These are phyloP conservation scores for Anaeramoeba flamelloides DNA, from an alignment of 78 protist genomes.

Conservation along the genomic window DNA sequence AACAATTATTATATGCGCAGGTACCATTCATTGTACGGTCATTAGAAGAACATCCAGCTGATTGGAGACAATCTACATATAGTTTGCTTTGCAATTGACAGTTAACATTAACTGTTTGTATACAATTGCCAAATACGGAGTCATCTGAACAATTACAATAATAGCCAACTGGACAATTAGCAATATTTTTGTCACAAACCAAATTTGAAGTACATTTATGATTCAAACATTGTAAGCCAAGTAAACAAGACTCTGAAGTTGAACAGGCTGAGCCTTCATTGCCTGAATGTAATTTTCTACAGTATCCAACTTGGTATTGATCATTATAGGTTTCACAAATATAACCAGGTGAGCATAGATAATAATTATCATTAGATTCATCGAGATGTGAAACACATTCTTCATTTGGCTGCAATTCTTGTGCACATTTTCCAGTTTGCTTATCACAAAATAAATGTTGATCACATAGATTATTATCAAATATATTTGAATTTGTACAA, in stretches of 20 bases:
- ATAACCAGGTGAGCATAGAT: not conserved
- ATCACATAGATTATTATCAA: not conserved
- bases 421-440: not conserved
- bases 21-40: not conserved
- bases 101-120: not conserved
- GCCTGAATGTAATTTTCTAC: not conserved
- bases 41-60: not conserved
- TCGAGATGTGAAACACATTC: not conserved
- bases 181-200: not conserved
- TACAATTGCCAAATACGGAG: not conserved
- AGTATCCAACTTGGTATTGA: not conserved
- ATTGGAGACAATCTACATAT: not conserved
- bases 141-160: not conserved
- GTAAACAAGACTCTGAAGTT: not conserved
- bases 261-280: not conserved
- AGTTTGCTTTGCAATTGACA: not conserved
- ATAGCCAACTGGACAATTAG: not conserved
- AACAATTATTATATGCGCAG: not conserved
- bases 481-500: not conserved
- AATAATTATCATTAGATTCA: not conserved
- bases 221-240: not conserved
- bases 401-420: not conserved
- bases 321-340: not conserved
- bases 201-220: not conserved
- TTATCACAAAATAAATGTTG: not conserved